A percentile compares a stretch with the other conserved stretches of the same genome.
Evolutionary conservation across 129 eudicot species (phyloP).

Genomic region (Dittrichia graveolens): DNA sequence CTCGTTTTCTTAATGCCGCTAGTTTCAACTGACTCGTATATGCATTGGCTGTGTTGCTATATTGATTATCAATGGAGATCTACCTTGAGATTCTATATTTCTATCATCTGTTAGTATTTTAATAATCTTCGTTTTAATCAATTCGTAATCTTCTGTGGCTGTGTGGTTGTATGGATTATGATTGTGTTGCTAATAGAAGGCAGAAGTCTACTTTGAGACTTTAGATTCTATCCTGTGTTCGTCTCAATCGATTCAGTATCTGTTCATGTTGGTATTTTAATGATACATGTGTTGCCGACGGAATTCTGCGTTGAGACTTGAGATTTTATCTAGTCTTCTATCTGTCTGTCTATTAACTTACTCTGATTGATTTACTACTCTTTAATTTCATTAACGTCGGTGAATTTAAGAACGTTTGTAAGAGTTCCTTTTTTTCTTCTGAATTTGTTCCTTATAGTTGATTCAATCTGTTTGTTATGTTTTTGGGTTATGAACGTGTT

Average conservation of each 20-base stretch:
- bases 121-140: not conserved
- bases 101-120: not conserved
- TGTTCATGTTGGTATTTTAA: not conserved
- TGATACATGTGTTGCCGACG: not conserved
- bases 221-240: not conserved
- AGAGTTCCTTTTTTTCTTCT: not conserved
- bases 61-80: not conserved
- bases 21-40: not conserved
- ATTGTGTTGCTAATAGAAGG: not conserved
- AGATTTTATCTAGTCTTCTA: not conserved
- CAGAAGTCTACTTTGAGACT: slow-evolving; percentile 7
- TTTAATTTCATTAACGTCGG: not conserved
- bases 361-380: not conserved
- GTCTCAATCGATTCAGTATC: slow-evolving; percentile 3
- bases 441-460: not conserved
- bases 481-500: slow-evolving; percentile 21
- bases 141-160: not conserved
- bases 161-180: not conserved
- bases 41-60: slow-evolving; percentile 11
- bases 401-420: not conserved
- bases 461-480: slow-evolving; percentile 4
- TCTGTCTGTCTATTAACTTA: no score
- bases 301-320: not conserved
- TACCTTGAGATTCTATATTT: not conserved
- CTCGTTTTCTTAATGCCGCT: not conserved